These are phyloP conservation scores for Zygosaccharomyces kombuchaensis DNA, from an alignment of 805 yeast species.

Conservation along the genomic window DNA sequence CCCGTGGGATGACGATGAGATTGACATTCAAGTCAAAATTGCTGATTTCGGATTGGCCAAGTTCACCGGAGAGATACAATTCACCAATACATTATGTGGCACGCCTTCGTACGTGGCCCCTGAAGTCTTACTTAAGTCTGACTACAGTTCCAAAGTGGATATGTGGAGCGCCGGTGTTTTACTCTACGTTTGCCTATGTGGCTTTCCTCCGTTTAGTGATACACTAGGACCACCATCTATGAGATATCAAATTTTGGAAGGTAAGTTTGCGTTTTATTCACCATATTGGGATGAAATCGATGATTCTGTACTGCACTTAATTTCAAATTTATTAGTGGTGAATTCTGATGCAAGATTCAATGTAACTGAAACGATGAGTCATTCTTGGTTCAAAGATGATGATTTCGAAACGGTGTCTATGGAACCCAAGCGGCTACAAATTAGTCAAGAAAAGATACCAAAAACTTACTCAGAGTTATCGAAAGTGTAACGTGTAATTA, in stretches of 20 bases:
- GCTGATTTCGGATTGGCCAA: constrained; percentile 76
- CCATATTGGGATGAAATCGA: constrained; percentile 75
- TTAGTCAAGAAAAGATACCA: constrained; percentile 31
- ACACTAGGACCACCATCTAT: constrained; percentile 75
- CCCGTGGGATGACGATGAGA: constrained; percentile 49
- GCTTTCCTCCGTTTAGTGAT: constrained; percentile 82
- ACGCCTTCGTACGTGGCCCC: constrained; percentile 89
- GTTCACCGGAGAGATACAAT: constrained; percentile 61
- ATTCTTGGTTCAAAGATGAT: constrained; percentile 68
- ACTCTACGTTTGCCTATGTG: constrained; percentile 72
- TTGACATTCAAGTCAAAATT: constrained; percentile 62
- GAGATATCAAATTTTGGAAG: constrained; percentile 67
- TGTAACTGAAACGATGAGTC: constrained; percentile 78
- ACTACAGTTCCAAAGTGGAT: constrained; percentile 68
- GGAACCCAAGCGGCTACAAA: constrained; percentile 28
- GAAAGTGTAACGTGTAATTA: constrained; percentile 2
- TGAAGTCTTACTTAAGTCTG: constrained; percentile 55
- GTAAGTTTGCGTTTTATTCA: constrained; percentile 67
- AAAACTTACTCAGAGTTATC: constrained; percentile 39
- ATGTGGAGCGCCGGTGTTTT: constrained; percentile 81
- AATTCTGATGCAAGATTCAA: constrained; percentile 69
- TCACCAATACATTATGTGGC: constrained; percentile 77
- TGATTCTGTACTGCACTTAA: constrained; percentile 62
- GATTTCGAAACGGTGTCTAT: constrained; percentile 11
- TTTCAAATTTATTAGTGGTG: constrained; percentile 55